Base-by-base conservation (phyloP, 805 yeast genomes). In the Hanseniaspora singularis region DNA sequence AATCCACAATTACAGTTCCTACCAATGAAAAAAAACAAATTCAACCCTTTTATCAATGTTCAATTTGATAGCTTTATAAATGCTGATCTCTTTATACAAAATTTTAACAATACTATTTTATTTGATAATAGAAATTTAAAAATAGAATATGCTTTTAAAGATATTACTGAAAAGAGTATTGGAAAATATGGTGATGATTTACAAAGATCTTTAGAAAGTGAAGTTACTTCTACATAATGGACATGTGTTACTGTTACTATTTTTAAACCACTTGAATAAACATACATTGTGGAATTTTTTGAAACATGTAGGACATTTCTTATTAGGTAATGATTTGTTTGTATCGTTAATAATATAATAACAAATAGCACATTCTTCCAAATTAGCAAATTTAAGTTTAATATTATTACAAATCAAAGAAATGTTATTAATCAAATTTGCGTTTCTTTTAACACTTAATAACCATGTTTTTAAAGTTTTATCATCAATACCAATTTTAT, bases 351-450 rank as follows among this genome's bases (percentile, higher is more conserved):
- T 66, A 49, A 89, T 81, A 14, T 95, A 82, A 62, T 92, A 92
- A 62, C 99, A 92, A 54, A 92, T 87, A 2, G 97, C 95, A 71
- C 99, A 92, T 51, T 89, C 97, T 57, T 86, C 96, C 53, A 85
- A 87, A 0, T 96, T 96, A 8, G 88, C 82, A 61, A 94, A 88
- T 59, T 88, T 94, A 55, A 83, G 69, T 47, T 76, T 73, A 44
- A 86, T 87, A 56, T 89, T 85, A 54, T 76, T 77, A 30, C 47
- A 44, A 4, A 44, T 27, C 8, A 27, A 10, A 19, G 23, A 30
- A 8, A 36, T 31, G 15, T 44, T 44, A 10, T 27, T 16, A 3
- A 36, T 14, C 15, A 37, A 34, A 11, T 30, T 56, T 74, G 75
- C 61, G 81, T 78, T 30, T 80, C 23, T 44, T 16, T 44, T 44